phyloP scores from a whole-genome alignment of 768 basidiomycete species.

The Rhodotorula graminis region DNA sequence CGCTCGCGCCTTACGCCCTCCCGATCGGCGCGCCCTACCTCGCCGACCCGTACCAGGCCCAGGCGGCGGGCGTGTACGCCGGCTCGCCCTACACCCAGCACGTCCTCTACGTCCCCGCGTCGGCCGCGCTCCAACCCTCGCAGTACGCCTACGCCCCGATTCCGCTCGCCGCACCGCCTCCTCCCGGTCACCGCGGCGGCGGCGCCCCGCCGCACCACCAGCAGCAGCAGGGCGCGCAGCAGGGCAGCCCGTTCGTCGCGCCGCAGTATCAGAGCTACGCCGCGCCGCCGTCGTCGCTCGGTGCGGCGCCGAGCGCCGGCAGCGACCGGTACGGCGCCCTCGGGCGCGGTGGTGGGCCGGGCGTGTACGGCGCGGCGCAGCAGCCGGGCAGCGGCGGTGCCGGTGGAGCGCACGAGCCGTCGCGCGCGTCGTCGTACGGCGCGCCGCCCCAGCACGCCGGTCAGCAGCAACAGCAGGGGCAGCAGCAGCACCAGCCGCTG shows the following conservation, averaged over 20 bases:
- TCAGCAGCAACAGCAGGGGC: too few relatives aligned
- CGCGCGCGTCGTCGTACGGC: background rate
- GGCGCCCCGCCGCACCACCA: background rate
- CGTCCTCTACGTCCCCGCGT: constrained; percentile 41
- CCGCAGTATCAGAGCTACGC: constrained; percentile 34
- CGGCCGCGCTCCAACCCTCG: constrained; percentile 23
- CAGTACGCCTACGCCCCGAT: constrained; percentile 38
- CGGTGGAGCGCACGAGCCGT: background rate
- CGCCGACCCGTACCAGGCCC: constrained; percentile 42
- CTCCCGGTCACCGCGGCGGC: background rate
- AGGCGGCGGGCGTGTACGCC: constrained; percentile 42
- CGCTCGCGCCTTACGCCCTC: constrained; percentile 34
- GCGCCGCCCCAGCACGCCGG: too few relatives aligned
- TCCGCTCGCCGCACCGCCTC: constrained; percentile 17
- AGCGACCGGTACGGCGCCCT: constrained; percentile 12
- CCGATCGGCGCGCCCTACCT: constrained; percentile 33
- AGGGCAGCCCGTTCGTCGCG: constrained; percentile 21
- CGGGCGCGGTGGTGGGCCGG: background rate
- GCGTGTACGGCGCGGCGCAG: background rate
- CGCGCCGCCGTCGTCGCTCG: background rate
- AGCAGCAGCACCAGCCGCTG: background rate
- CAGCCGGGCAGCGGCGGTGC: background rate
- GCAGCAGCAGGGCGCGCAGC: background rate
- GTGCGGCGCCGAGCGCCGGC: background rate
- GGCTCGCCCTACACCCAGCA: constrained; percentile 44